Base-by-base conservation (phyloP, 371 early-diverging fungal genomes). In the Entomophthora muscae region DNA sequence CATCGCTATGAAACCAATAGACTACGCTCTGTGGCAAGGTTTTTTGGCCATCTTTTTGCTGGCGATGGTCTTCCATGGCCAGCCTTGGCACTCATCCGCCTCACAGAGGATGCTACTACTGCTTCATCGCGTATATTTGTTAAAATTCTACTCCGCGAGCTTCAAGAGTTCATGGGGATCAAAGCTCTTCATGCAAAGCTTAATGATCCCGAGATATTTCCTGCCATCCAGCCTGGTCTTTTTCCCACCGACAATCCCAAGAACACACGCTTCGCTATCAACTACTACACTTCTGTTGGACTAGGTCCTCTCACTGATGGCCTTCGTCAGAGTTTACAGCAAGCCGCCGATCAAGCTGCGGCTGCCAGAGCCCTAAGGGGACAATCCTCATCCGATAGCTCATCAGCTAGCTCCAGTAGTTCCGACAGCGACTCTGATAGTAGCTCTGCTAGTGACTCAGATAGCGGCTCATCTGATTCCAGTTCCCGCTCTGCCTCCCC, bases 201-300 rank as follows among this genome's bases (percentile, higher is more conserved):
- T 23, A 74, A 80, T 55, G 85, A 84, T 63, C 81, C 85, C 2
- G 69, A 65, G 21, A 69, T 81, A 65, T 66, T 72, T 0, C 79
- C 81, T 42, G 84, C 79, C 22, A 82, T 86, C 65, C 54, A 65
- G 26, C 75, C 76, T 7, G 95, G 93, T 30, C 73, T 96, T 73
- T 98, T 98, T 70, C 96, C 95, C 32, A 87, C 78, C n/a, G n/a
- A n/a, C n/a, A n/a, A n/a, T n/a, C n/a, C n/a, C n/a, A n/a, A n/a
- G n/a, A n/a, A n/a, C n/a, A 90, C 89, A 1, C 88, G 96, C 28
- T 96, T 95, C 70, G 93, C 96, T 32, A 95, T 98, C 82, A 98
- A 98, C 68, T 98, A 91, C 71, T 98, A 89, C 73, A 96, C 95
- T 0, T 85, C 86, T 68, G 95, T 98, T 70, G 90, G 89, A n/a